Conservation (phyloP, 2,329 filamentous ascomycete species). For the Chaetothyriales sp. region DNA sequence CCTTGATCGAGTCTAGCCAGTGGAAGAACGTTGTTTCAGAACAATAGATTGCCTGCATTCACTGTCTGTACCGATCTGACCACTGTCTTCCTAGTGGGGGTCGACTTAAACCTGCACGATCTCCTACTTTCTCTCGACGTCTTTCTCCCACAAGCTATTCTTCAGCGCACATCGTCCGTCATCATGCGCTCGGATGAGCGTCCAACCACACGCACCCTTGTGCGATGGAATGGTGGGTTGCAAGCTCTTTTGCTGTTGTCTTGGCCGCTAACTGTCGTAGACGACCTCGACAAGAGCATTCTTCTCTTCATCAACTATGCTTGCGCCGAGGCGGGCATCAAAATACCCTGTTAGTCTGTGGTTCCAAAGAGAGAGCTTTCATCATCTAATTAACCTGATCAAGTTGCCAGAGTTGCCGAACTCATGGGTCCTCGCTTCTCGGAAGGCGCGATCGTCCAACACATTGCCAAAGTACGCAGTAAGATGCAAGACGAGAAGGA, state of each 20-base stretch:
- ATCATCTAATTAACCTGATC: neutral
- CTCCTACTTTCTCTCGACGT: neutral
- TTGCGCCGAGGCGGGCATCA: constrained; percentile 26
- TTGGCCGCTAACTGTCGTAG: constrained; percentile 20
- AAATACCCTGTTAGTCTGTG: constrained; percentile 28
- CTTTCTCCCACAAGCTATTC: no score
- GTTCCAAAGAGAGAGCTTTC: neutral
- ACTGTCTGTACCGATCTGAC: neutral
- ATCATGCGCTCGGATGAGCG: constrained; percentile 5
- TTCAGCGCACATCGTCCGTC: neutral
- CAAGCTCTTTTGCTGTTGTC: neutral
- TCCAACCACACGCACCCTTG: constrained; percentile 25
- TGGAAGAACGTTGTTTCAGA: neutral
- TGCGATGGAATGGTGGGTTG: constrained; percentile 31
- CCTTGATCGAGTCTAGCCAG: neutral
- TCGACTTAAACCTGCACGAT: neutral
- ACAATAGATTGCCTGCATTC: neutral
- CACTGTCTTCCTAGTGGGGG: neutral
- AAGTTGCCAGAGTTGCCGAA: constrained; percentile 24
- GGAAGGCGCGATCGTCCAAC: constrained; percentile 34
- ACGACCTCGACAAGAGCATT: constrained; percentile 30
- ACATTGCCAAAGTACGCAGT: constrained; percentile 31
- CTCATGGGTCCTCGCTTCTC: constrained; percentile 29
- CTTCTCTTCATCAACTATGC: constrained; percentile 30
- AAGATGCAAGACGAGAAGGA: constrained; percentile 21